phyloP scores from a whole-genome alignment of 2,329 filamentous ascomycete genomes.

The Alternaria metachromatica region DNA sequence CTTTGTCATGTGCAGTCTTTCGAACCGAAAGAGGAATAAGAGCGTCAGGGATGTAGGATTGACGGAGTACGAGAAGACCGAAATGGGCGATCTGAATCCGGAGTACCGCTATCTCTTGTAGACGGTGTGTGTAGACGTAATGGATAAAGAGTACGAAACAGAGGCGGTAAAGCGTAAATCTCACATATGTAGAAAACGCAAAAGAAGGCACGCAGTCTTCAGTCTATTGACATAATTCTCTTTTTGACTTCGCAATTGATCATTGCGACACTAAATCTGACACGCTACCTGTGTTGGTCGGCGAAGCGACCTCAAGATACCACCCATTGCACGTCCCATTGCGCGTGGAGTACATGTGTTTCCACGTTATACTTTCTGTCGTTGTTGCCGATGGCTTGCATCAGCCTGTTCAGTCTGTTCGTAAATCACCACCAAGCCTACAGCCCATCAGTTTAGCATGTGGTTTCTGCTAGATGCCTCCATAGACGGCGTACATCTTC shows the following conservation, averaged over 20 bases:
- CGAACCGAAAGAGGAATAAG: slow-evolving; percentile 68
- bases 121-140: background rate
- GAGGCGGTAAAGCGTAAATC: background rate
- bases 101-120: slow-evolving; percentile 67
- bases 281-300: background rate
- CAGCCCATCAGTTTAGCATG: background rate
- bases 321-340: background rate
- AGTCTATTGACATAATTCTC: background rate
- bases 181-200: background rate
- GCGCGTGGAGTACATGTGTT: background rate
- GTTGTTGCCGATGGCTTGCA: background rate
- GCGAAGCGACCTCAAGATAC: background rate
- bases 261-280: background rate
- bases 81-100: slow-evolving; percentile 65
- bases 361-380: background rate
- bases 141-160: background rate
- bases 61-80: slow-evolving; percentile 67
- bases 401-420: background rate
- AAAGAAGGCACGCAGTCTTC: background rate
- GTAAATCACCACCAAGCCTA: background rate
- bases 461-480: background rate
- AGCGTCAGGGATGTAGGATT: slow-evolving; percentile 55
- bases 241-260: background rate
- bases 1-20: slow-evolving; percentile 61
- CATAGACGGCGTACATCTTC: background rate